These are phyloP conservation scores for Drosera spatulata DNA, from an alignment of 179 eudicot species.

Conservation along the genomic window DNA sequence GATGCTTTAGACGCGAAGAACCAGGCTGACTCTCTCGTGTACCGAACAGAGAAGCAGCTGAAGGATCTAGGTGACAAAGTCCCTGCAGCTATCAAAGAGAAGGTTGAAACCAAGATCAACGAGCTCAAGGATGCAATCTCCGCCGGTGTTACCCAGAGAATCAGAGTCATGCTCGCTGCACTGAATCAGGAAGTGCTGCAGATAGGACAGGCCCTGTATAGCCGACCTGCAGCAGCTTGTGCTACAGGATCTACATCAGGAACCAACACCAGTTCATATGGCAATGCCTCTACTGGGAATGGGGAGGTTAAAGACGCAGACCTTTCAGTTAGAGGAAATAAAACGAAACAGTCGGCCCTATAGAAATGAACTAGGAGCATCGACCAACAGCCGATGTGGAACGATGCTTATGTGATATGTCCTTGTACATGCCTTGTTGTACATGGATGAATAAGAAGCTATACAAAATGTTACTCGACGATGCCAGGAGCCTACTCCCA, in stretches of 20 bases:
- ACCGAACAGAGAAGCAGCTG: slow-evolving; percentile 49
- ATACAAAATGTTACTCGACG: too few relatives aligned
- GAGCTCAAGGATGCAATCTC: slow-evolving; percentile 35
- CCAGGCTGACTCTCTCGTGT: slow-evolving; percentile 36
- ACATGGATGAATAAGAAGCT: too few relatives aligned
- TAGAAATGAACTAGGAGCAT: too few relatives aligned
- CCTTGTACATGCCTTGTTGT: too few relatives aligned
- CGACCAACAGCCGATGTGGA: too few relatives aligned
- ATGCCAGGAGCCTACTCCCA: too few relatives aligned
- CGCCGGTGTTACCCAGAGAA: slow-evolving; percentile 29
- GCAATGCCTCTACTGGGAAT: too few relatives aligned
- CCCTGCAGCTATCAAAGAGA: slow-evolving; percentile 28
- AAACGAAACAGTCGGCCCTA: too few relatives aligned
- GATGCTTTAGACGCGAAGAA: slow-evolving; percentile 51
- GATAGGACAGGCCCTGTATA: slow-evolving; percentile 36
- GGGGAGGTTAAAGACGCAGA: too few relatives aligned
- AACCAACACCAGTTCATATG: too few relatives aligned
- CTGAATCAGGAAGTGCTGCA: slow-evolving; percentile 44
- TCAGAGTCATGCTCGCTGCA: slow-evolving; percentile 40
- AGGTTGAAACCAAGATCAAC: slow-evolving; percentile 31
- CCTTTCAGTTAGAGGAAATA: too few relatives aligned
- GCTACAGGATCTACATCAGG: slow-evolving; percentile 22
- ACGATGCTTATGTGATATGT: too few relatives aligned
- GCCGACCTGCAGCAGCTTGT: slow-evolving; percentile 29
- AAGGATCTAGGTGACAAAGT: slow-evolving; percentile 45